Percentiles rank a stretch among this genome's conserved stretches.
phyloP scores from a whole-genome alignment of 176 grass and related monocot species.

The Phoenix dactylifera region DNA sequence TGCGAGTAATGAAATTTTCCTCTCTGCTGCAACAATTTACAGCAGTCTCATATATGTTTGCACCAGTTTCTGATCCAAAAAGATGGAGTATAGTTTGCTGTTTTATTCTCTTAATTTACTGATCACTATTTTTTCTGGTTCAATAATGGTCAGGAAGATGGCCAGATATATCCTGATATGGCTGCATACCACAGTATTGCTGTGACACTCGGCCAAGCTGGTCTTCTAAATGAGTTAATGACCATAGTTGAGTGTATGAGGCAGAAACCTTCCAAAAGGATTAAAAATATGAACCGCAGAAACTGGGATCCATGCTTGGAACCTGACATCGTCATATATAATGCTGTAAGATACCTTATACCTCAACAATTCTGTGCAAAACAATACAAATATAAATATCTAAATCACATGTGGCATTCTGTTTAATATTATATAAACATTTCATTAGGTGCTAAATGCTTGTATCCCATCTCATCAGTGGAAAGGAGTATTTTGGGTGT shows the following conservation, averaged over 20 bases:
- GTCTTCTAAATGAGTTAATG: conserved; percentile 67
- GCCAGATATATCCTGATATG: conserved; percentile 92
- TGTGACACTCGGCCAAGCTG: conserved; percentile 83
- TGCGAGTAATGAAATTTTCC: conserved; percentile 38
- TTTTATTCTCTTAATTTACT: neutral
- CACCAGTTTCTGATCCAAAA: too few relatives aligned
- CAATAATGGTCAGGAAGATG: conserved; percentile 45
- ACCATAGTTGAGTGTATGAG: conserved; percentile 65
- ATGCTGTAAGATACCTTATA: conserved; percentile 42
- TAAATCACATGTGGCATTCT: too few relatives aligned
- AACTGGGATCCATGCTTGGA: conserved; percentile 79
- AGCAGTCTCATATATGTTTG: too few relatives aligned
- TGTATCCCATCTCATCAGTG: conserved; percentile 73
- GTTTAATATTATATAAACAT: neutral
- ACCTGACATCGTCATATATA: conserved; percentile 80
- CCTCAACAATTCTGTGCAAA: too few relatives aligned
- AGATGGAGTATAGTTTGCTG: conserved; percentile 1
- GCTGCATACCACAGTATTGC: conserved; percentile 86
- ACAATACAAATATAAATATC: too few relatives aligned
- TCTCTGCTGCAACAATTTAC: neutral
- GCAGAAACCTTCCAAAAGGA: conserved; percentile 51
- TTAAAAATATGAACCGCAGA: conserved; percentile 48
- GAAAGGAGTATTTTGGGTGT: conserved; percentile 97
- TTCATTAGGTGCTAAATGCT: conserved; percentile 70
- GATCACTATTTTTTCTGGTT: neutral